Evolutionary conservation across 2,329 filamentous ascomycete species (phyloP).

Genomic region (Geosmithia putterillii): DNA sequence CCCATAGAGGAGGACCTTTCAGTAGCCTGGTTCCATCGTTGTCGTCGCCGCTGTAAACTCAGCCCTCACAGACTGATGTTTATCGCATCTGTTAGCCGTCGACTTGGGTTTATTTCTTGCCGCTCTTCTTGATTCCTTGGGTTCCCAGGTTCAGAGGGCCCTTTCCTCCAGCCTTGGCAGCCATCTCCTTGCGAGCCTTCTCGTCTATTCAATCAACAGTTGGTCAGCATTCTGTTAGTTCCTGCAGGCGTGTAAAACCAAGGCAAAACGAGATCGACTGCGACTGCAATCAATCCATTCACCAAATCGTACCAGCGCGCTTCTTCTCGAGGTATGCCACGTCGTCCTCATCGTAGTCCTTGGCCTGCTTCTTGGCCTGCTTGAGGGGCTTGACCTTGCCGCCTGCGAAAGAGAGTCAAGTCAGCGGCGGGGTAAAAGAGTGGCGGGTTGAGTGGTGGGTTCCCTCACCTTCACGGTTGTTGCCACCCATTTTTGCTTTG

Average conservation of each 20-base stretch:
- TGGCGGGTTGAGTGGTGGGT: neutral
- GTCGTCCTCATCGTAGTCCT: constrained; percentile 81
- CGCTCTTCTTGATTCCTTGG: constrained; percentile 95
- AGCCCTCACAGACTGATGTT: neutral
- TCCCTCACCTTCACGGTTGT: constrained; percentile 23
- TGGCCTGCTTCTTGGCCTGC: constrained; percentile 72
- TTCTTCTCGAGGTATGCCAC: constrained; percentile 74
- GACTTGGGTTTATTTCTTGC: constrained; percentile 64
- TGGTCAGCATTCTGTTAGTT: neutral
- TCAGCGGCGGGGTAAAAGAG: neutral
- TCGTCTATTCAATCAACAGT: constrained; percentile 41
- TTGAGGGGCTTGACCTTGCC: constrained; percentile 81
- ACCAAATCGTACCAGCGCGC: constrained; percentile 54
- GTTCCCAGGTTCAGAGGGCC: constrained; percentile 74
- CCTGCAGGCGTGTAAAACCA: neutral
- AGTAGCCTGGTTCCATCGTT: neutral
- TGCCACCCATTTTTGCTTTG: constrained; percentile 20
- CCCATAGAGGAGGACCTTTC: too few relatives aligned
- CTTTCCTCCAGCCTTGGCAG: constrained; percentile 74
- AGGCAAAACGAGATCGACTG: too few relatives aligned
- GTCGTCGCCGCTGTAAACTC: neutral
- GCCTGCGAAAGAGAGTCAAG: constrained; percentile 30
- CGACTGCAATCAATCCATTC: too few relatives aligned
- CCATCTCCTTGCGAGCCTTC: constrained; percentile 75
- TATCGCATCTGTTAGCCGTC: neutral